These are phyloP conservation scores for Ceratocystis papillata DNA, from an alignment of 2,329 filamentous ascomycete genomes.

Conservation along the genomic window DNA sequence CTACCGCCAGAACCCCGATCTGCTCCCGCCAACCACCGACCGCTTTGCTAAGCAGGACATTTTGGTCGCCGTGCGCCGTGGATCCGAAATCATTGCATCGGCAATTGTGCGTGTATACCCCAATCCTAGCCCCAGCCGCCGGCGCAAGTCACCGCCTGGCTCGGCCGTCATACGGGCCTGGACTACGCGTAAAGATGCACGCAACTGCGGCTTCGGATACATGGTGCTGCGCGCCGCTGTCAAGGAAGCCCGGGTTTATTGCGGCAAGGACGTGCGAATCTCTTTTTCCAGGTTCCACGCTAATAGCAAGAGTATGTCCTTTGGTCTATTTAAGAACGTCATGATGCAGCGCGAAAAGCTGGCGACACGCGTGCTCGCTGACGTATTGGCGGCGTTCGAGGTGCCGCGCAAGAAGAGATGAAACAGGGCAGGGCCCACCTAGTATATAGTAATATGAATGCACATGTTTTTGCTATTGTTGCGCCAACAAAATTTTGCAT, in stretches of 20 bases:
- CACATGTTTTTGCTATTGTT: too few relatives aligned
- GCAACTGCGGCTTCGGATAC: conserved; percentile 59
- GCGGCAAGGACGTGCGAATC: conserved; percentile 55
- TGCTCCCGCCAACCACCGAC: conserved; percentile 27
- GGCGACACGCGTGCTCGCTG: conserved; percentile 44
- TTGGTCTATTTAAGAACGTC: conserved; percentile 49
- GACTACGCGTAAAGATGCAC: conserved; percentile 62
- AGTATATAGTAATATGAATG: too few relatives aligned
- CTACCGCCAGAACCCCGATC: conserved; percentile 52
- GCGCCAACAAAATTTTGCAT: too few relatives aligned
- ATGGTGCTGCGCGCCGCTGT: conserved; percentile 66
- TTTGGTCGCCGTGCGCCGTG: conserved; percentile 45
- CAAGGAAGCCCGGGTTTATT: conserved; percentile 53
- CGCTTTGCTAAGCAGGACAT: conserved; percentile 38
- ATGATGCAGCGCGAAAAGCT: conserved; percentile 50
- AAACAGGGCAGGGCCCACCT: conserved; percentile 22
- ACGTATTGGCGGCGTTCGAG: conserved; percentile 42
- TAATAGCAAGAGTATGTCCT: conserved; percentile 55
- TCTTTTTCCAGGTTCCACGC: conserved; percentile 70
- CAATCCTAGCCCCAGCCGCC: conserved; percentile 17
- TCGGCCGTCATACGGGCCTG: conserved; percentile 67
- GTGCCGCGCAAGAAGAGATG: conserved; percentile 39
- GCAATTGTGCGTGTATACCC: conserved; percentile 46
- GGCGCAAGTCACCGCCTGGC: conserved; percentile 32
- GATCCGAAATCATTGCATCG: conserved; percentile 56